phyloP scores from a whole-genome alignment of 1,284 basidiomycete genomes.

The Inonotus obliquus region DNA sequence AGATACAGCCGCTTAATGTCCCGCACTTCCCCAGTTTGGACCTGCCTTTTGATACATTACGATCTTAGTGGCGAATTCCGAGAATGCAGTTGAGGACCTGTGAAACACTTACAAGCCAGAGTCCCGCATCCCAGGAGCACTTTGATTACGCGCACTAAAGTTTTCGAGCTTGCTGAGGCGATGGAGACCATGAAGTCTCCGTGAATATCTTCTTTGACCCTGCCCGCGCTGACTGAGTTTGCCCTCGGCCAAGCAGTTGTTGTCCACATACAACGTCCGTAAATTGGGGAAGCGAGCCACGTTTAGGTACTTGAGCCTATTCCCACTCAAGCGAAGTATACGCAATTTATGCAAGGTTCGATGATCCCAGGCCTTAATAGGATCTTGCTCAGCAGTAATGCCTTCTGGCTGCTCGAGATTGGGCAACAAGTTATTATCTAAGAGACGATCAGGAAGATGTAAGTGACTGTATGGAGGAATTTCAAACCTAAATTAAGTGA shows the following conservation, averaged over 20 bases:
- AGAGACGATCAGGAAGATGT: neutral
- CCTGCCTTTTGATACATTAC: conserved; percentile 34
- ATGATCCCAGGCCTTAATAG: neutral
- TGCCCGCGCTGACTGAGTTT: conserved; percentile 2
- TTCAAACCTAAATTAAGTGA: conserved; percentile 78
- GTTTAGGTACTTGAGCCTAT: conserved; percentile 69
- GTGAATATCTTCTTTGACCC: neutral
- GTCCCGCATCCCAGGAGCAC: conserved; percentile 42
- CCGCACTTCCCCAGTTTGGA: conserved; percentile 71
- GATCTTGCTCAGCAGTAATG: neutral
- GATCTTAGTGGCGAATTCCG: neutral
- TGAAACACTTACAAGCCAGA: conserved; percentile 51
- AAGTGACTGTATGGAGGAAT: neutral
- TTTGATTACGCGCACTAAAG: conserved; percentile 88
- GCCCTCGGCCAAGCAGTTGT: conserved; percentile 60
- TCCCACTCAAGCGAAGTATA: conserved; percentile 84
- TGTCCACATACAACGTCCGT: conserved; percentile 90
- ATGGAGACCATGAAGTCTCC: conserved; percentile 45
- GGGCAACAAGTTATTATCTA: conserved; percentile 15
- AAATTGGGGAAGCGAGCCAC: conserved; percentile 66
- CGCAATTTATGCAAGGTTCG: conserved; percentile 66
- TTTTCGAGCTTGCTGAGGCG: conserved; percentile 77
- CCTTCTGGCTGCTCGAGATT: conserved; percentile 3
- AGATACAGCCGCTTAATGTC: conserved; percentile 93
- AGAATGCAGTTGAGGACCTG: neutral